Base-by-base conservation (phyloP, 2,329 filamentous ascomycete species). In the Colletotrichum nymphaeae region DNA sequence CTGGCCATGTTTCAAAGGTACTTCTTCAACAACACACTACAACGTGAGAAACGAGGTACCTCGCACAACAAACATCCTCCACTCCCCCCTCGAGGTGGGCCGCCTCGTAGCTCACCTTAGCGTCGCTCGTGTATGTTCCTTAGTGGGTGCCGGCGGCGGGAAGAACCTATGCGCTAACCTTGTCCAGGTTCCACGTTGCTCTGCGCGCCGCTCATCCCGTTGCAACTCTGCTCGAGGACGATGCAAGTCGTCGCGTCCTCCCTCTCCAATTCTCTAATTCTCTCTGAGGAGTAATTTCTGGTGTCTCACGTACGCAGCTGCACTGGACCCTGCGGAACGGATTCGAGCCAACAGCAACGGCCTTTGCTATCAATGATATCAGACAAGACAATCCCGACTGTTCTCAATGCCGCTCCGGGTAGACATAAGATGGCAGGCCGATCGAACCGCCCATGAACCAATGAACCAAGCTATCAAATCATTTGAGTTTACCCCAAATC, bases 81-180 rank as follows among this genome's bases (percentile, higher is more conserved):
- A 16, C 37, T 42, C 37, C 37, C 35, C 14, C 14, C 37, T 6
- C n/a, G 7, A 24, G 52, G 46, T 37, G 62, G 62, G 49, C 3
- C 46, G 14, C 26, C 52, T 28, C 4, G 12, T n/a, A 49, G 42
- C 58, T 26, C 4, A 14, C 26, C 8, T 14, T 24, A 32, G 42
- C 58, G 37, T 24, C 24, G 59, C 67, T 73, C 70, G 70, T 73
- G 59, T 69, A 69, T 64, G 53, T 66, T 46, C 60, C 58, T 52
- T 30, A 72, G 69, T 72, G 69, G 69, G 55, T 32, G 68, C 56
- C 35, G 63, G 63, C 56, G 52, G 56, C 63, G 62, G 68, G 42
- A 71, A 67, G 26, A 58, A 57, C 30, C 58, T 55, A 30, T 35
- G 52, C 32, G 32, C 53, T 57, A 56, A 35, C 26, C 59, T 19